Percentiles rank a stretch among this genome's conserved stretches.
Conservation (phyloP, 441 rosid genomes). For the Pelargonium fulgidum region DNA sequence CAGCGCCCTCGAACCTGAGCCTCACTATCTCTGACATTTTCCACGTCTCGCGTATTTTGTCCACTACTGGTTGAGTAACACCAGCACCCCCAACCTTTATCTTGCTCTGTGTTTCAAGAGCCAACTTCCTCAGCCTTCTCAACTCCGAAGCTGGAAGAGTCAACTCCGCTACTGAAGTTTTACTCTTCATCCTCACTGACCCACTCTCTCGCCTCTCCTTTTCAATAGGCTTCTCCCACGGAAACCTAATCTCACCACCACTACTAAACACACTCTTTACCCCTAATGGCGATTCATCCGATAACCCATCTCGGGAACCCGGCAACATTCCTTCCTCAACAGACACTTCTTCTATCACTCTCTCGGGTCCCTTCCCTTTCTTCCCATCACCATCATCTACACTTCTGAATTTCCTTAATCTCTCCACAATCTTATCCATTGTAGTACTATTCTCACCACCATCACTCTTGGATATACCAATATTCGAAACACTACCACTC, state of each 20-base stretch:
- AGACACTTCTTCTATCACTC: slow-evolving; percentile 62
- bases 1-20: slow-evolving; percentile 70
- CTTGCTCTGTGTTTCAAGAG: slow-evolving; percentile 53
- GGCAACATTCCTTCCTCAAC: slow-evolving; percentile 64
- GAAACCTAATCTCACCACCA: slow-evolving; percentile 55
- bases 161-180: slow-evolving; percentile 63
- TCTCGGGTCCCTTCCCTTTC: slow-evolving; percentile 31
- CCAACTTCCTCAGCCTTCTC: slow-evolving; percentile 69
- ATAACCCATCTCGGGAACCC: slow-evolving; percentile 51
- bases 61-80: slow-evolving; percentile 64
- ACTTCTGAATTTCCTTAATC: slow-evolving; percentile 61
- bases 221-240: slow-evolving; percentile 68
- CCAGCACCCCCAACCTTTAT: slow-evolving; percentile 59
- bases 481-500: slow-evolving; percentile 24
- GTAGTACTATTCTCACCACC: slow-evolving; percentile 41
- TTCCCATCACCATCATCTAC: slow-evolving; percentile 39
- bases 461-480: slow-evolving; percentile 24
- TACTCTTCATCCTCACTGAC: slow-evolving; percentile 50
- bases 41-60: slow-evolving; percentile 71
- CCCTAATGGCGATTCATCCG: slow-evolving; percentile 42
- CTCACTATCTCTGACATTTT: slow-evolving; percentile 69
- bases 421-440: slow-evolving; percentile 80
- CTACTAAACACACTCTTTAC: slow-evolving; percentile 34
- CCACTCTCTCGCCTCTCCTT: slow-evolving; percentile 35
- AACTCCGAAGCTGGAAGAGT: slow-evolving; percentile 69